Evolutionary conservation across 805 yeast genomes (phyloP), one percentile per base, ranked within the genome.

Genomic region (Teunomyces cretensis): DNA sequence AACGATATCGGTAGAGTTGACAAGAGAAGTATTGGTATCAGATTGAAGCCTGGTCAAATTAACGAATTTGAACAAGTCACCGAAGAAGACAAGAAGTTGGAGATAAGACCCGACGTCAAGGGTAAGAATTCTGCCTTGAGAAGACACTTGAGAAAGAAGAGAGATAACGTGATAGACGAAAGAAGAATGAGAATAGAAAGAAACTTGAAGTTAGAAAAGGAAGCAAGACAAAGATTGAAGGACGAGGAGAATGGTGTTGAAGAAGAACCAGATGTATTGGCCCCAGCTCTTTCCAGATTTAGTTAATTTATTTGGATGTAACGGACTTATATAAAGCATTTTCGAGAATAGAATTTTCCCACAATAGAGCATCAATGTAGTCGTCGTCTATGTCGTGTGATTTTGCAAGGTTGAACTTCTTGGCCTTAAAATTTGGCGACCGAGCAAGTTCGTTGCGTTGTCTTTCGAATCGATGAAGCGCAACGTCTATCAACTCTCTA

Each of bases 71-170:
- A 76, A 49, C 52, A 76, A 31, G 66, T 71, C 0, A 52, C 50
- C 14, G 68, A 69, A 30, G 73, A 68, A 3, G 45, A 45, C n/a
- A 54, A 55, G 15, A 81, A 83, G 50, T 74, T 81, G 47, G 75
- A 74, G 46, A 70, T 86, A 12, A 79, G 79, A 51, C 87, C 96
- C 2, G 83, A 82, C 26, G 83, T 82, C 31, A 82, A 81, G 60
- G 86, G 88, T 39, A 86, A 86, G 65, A 88, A 90, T 67, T 88
- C 97, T 7, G 83, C 90, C 1, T 68, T 92, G 48, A 83, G 96
- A 61, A 79, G 83, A 44, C 83, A 83, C 62, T 69, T 87, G 66
- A 82, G 96, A 63, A 91, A 88, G 78, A 86, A 85, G 76, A 82
- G 84, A 44, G 82, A 79, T 62, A 90, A 90, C 60, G 91, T 90